These are phyloP conservation scores for Penicillium macrosclerotiorum DNA, from an alignment of 495 filamentous ascomycete species.

Conservation along the genomic window DNA sequence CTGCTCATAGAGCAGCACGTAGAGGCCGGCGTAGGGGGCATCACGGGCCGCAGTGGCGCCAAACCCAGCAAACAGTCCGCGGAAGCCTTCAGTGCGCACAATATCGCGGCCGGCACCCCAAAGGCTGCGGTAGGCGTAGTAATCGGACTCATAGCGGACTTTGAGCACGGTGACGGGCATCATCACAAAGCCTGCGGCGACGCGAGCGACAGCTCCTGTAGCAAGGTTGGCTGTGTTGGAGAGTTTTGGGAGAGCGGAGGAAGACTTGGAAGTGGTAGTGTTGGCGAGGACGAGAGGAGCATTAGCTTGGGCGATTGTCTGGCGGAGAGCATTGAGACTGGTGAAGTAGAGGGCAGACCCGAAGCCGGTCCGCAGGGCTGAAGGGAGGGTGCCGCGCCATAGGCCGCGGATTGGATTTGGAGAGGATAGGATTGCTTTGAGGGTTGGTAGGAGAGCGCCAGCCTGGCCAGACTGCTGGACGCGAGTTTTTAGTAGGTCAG, in stretches of 20 bases:
- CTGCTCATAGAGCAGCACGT: constrained; percentile 93
- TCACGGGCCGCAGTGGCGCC: constrained; percentile 92
- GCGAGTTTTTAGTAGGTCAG: constrained; percentile 94
- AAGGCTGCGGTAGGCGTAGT: constrained; percentile 83
- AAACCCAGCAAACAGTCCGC: constrained; percentile 89
- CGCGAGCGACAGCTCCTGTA: constrained; percentile 79
- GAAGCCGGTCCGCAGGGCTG: constrained; percentile 85
- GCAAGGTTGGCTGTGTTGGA: constrained; percentile 81
- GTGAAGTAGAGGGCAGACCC: constrained; percentile 95
- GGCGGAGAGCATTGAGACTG: constrained; percentile 76
- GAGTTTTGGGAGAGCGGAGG: constrained; percentile 79
- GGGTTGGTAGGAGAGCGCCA: constrained; percentile 62
- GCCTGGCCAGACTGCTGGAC: constrained; percentile 66
- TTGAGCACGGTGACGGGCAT: constrained; percentile 98
- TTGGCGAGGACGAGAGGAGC: constrained; percentile 22
- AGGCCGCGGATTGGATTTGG: constrained; percentile 67
- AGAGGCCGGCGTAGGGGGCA: constrained; percentile 92
- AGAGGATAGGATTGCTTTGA: constrained; percentile 65
- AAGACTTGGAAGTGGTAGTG: constrained; percentile 38
- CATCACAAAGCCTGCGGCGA: constrained; percentile 81
- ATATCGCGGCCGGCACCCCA: constrained; percentile 72
- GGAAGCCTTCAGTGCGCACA: constrained; percentile 64
- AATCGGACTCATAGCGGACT: constrained; percentile 85
- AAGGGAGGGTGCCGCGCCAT: constrained; percentile 93
- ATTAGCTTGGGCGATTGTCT: constrained; percentile 54